Conservation (phyloP, 208 protist species). For the Perkinsela sp. region DNA sequence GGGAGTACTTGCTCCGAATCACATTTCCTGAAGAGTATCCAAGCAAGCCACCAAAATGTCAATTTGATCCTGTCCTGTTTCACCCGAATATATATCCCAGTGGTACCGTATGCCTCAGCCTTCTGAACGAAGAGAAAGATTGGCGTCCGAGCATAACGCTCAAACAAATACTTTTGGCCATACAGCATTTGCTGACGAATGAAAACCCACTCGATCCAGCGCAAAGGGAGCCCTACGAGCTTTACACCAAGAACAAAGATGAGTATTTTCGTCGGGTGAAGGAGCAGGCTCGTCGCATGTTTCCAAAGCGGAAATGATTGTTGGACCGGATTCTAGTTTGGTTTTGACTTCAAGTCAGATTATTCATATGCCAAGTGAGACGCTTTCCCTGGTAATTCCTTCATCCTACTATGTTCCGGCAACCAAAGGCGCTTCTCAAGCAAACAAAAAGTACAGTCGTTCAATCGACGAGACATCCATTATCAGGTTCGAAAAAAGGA, state of each 20-base stretch:
- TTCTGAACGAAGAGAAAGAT: conserved; percentile 93
- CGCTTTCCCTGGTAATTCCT: neutral
- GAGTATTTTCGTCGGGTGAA: conserved; percentile 52
- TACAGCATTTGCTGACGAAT: conserved; percentile 86
- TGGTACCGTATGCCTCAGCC: conserved; percentile 92
- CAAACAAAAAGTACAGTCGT: neutral
- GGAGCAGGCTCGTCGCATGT: conserved; percentile 18
- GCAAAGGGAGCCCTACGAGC: conserved; percentile 75
- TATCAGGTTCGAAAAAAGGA: neutral
- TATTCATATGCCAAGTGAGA: neutral
- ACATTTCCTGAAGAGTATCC: conserved; percentile 92
- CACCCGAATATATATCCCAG: conserved; percentile 96
- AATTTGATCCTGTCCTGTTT: conserved; percentile 83
- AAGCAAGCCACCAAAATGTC: conserved; percentile 84
- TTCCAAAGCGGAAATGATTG: neutral
- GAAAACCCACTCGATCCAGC: conserved; percentile 92
- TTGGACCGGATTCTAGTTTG: neutral
- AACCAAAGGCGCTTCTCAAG: neutral
- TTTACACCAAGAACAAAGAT: conserved; percentile 40
- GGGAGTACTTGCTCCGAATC: conserved; percentile 70
- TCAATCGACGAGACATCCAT: neutral
- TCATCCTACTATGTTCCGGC: neutral
- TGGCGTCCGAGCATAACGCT: conserved; percentile 92
- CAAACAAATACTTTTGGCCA: conserved; percentile 92
- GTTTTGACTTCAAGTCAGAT: neutral